Base-by-base conservation (phyloP, 176 grass and related monocot genomes). In the Canna indica region DNA sequence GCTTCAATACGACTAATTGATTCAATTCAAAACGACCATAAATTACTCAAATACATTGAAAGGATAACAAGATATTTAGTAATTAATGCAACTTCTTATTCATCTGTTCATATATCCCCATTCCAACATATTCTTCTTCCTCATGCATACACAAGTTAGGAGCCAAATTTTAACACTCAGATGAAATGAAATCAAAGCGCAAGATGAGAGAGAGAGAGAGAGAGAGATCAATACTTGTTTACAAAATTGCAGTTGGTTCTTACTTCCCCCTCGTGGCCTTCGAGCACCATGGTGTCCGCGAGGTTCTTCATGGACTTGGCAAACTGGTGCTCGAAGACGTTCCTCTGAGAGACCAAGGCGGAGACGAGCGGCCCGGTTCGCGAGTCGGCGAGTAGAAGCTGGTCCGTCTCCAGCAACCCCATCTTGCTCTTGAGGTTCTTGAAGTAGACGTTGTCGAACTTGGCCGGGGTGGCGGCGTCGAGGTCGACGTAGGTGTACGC, bases 401-500 rank as follows among this genome's bases (percentile, higher is more conserved):
- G 80, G 41, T 97, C 93, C 1, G 75, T 74, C 36, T 67, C 70
- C 20, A 97, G 77, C 72, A 97, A 61, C 20, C 84, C 86, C 86
- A 78, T 97, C n/a, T 29, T 35, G 64, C 30, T 78, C 77, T 66
- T 11, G 28, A 92, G 74, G 71, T 97, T 97, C 80, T 67, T 41
- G 83, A 82, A 92, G 79, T 92, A 90, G 0, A 3, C 38, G 42
- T 73, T 75, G 75, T 97, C 89, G 68, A 97, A 97, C 46, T 22
- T 17, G 61, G 74, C 83, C 16, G 94, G 94, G 7, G 82, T 92
- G 68, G 77, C 77, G 38, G 82, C 73, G 75, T 92, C 94, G 11
- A 97, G 84, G 47, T 97, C 81, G 1, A 83, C 68, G 68, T 85
- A 71, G 52, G 74, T 82, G 44, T 84, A 59, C 71, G 59, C 56